Evolutionary conservation across 139 green algal genomes (phyloP).

Genomic region (Trebouxia sp.): DNA sequence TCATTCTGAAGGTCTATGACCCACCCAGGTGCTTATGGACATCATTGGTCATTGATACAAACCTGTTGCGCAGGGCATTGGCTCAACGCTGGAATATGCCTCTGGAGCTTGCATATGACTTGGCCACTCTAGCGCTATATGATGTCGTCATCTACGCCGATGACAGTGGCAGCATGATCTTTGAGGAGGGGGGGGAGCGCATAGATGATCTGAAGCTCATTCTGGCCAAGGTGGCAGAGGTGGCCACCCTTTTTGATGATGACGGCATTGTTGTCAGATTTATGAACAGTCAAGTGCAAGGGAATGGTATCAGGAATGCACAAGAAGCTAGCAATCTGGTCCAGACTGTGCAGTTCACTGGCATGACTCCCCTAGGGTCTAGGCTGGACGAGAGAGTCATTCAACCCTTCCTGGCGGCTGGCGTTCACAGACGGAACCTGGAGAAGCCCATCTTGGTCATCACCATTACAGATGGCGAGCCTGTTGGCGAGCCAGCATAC

Average conservation of each 20-base stretch:
- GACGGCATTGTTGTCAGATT: constrained; percentile 35
- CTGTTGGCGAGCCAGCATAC: constrained; percentile 2
- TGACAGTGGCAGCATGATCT: constrained; percentile 37
- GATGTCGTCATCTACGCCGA: constrained; percentile 42
- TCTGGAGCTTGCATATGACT: constrained; percentile 29
- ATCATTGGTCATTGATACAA: not conserved
- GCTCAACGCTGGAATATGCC: constrained; percentile 33
- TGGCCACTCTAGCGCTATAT: constrained; percentile 31
- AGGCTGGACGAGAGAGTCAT: constrained; percentile 27
- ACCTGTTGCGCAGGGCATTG: constrained; percentile 2
- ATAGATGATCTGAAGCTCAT: constrained; percentile 40
- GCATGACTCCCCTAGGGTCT: constrained; percentile 29
- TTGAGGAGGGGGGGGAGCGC: constrained; percentile 33
- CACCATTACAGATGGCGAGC: constrained; percentile 35
- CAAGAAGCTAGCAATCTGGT: not conserved
- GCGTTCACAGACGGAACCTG: not conserved
- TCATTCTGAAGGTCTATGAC: not conserved
- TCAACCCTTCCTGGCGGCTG: constrained; percentile 11
- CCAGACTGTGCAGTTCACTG: constrained; percentile 29
- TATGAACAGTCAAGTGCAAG: constrained; percentile 31
- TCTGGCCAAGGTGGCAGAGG: constrained; percentile 24
- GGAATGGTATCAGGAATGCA: constrained; percentile 27
- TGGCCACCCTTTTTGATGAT: constrained; percentile 35
- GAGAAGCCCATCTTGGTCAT: constrained; percentile 38
- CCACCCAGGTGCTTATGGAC: not conserved